These are phyloP conservation scores for Castanospermum australe DNA, from an alignment of 306 rosid species.

Conservation along the genomic window DNA sequence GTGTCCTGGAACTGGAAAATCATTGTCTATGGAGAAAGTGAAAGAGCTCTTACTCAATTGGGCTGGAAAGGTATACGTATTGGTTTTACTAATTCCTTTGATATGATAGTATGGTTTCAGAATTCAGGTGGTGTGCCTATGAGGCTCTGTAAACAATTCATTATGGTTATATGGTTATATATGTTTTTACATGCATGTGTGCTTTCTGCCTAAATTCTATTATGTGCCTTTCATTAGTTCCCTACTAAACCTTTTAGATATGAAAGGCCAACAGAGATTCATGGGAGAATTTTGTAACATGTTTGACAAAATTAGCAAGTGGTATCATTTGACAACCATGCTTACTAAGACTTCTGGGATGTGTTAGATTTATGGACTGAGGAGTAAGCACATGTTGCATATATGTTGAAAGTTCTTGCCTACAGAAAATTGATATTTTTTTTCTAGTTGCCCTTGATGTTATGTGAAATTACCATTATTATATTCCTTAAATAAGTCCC, in stretches of 20 bases:
- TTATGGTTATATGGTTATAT: too few relatives aligned
- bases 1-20: constrained; percentile 90
- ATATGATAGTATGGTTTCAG: background rate
- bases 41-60: constrained; percentile 55
- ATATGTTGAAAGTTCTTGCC: background rate
- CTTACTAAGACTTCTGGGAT: background rate
- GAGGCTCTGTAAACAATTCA: background rate
- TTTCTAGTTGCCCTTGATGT: background rate
- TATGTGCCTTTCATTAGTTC: background rate
- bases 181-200: too few relatives aligned
- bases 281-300: background rate
- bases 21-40: constrained; percentile 75
- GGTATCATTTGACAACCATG: background rate
- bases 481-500: background rate
- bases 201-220: background rate
- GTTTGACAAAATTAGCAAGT: background rate
- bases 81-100: background rate
- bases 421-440: background rate
- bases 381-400: background rate
- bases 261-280: background rate
- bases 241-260: background rate
- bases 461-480: background rate
- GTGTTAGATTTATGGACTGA: background rate
- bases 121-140: background rate
- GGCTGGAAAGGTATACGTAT: constrained; percentile 55